Conservation (phyloP, 805 yeast genomes). For the Hanseniaspora meyeri region DNA sequence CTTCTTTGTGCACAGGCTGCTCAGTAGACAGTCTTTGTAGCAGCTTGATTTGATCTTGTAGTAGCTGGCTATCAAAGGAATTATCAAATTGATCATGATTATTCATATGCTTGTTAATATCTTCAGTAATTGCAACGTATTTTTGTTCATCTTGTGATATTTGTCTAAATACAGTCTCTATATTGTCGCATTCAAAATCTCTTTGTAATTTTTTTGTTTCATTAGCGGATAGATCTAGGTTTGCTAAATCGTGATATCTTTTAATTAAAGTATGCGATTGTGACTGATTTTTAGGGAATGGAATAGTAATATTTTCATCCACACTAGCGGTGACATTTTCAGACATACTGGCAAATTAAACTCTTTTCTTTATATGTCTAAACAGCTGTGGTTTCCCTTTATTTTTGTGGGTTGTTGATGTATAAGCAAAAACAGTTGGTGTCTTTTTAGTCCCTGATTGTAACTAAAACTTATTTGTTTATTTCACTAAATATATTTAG, state of each 20-base stretch:
- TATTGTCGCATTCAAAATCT: conserved; percentile 31
- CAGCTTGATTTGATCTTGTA: conserved; percentile 49
- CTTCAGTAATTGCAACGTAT: conserved; percentile 24
- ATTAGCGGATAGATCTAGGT: background rate
- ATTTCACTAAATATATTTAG: background rate
- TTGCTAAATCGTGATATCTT: conserved; percentile 10
- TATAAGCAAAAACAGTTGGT: no score
- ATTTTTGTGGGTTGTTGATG: background rate
- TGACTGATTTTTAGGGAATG: conserved; percentile 9
- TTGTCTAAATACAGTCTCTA: conserved; percentile 31
- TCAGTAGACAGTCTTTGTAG: conserved; percentile 55
- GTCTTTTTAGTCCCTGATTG: no score
- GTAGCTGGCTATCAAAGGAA: conserved; percentile 30
- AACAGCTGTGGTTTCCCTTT: no score
- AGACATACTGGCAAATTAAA: background rate
- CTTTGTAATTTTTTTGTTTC: background rate
- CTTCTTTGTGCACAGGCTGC: conserved; percentile 28
- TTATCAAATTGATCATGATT: conserved; percentile 24
- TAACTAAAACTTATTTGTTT: no score
- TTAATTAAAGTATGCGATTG: conserved; percentile 2
- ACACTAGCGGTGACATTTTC: background rate
- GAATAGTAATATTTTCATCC: conserved; percentile 1
- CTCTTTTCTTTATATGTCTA: no score
- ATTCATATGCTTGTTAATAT: conserved; percentile 22
- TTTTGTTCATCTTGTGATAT: conserved; percentile 33